Conservation (phyloP, 352 stramenopile genomes). For the Pythium grandisporangium region DNA sequence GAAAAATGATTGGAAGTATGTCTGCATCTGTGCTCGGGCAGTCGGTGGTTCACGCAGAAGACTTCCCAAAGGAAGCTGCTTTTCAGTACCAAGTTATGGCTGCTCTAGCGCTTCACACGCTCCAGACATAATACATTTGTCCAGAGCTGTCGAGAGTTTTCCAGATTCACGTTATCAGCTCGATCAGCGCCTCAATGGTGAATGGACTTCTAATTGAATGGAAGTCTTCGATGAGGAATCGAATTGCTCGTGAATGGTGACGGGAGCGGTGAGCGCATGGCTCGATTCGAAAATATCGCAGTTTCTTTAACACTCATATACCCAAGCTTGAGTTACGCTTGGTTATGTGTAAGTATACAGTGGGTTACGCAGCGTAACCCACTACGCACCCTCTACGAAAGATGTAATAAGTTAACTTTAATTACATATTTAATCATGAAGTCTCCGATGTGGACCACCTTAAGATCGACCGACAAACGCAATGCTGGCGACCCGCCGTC, state of each 20-base stretch:
- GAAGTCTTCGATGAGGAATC: constrained; percentile 2
- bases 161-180: not conserved
- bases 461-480: too few species aligned
- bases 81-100: constrained; percentile 2
- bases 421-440: too few species aligned
- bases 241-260: constrained; percentile 2
- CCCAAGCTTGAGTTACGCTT: too few species aligned
- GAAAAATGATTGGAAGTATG: constrained; percentile 7
- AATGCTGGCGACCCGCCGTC: too few species aligned
- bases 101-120: not conserved
- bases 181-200: not conserved
- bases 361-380: too few species aligned
- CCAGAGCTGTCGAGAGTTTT: constrained; percentile 5
- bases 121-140: constrained; percentile 2
- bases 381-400: too few species aligned
- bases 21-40: constrained; percentile 3
- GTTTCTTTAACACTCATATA: too few species aligned
- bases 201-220: constrained; percentile 1
- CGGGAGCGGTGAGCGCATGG: constrained; percentile 1
- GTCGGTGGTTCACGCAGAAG: not conserved
- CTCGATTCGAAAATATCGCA: constrained; percentile 1
- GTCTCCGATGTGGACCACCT: too few species aligned
- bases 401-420: too few species aligned
- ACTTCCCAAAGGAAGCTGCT: constrained; percentile 1
- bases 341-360: too few species aligned